Evolutionary conservation across 768 basidiomycete species (phyloP), one percentile per base, ranked within the genome.

Genomic region (Calocybe cyanea): DNA sequence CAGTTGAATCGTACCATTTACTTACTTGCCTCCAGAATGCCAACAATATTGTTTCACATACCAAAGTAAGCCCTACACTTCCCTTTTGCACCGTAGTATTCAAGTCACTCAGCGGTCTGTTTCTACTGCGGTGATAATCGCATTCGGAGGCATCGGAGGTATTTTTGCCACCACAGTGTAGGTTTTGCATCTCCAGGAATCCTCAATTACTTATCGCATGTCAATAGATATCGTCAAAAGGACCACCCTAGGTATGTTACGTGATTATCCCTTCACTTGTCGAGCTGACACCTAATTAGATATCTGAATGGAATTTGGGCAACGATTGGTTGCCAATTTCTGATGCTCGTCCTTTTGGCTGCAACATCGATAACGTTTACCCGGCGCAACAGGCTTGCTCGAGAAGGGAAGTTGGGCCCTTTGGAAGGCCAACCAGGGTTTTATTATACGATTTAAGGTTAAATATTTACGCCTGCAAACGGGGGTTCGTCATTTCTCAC

Each of bases 351-450:
- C n/a, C 53, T 68, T 13, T 47, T 67, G 13, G 49, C 45, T 1
- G 19, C 58, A 13, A 66, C 63, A 13, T 59, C 63, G 11, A 54
- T 54, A 31, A 60, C 59, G 15, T 65, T 66, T 41, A 52, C 39
- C 21, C 52, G 55, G 20, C 56, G 61, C 19, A 69, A 69, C 48
- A 61, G 51, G 36, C 59, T 59, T 14, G 57, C 57, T 28, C 60
- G 61, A 9, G 62, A 67, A 50, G 67, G 67, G 14, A 60, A 60
- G 43, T 47, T 60, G 15, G 59, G 56, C 10, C 50, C 59, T 2
- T 47, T 66, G 47, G 66, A 73, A 56, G 65, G 61, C 20, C 64
- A 62, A 35, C 60, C 63, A 13, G 68, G 68, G n/a, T 71, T 71
- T 51, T 61, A 63, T 38, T 71, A 70, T 46, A 71, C 69, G 17